Conservation (phyloP, 495 filamentous ascomycete species). For the Halenospora varia region DNA sequence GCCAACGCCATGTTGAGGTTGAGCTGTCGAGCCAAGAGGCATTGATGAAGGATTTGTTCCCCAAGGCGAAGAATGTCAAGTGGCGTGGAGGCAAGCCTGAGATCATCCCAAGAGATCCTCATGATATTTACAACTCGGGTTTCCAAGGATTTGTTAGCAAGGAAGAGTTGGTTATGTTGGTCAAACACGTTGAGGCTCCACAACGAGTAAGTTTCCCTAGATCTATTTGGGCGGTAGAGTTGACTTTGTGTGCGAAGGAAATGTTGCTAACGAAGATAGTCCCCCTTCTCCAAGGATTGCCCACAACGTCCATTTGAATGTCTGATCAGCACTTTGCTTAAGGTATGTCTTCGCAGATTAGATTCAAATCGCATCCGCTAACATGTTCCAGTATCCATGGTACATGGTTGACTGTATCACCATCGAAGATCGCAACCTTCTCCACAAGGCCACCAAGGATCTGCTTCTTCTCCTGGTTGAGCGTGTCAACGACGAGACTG, state of each 20-base stretch:
- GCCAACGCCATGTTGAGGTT: conserved; percentile 61
- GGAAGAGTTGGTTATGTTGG: conserved; percentile 65
- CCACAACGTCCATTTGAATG: conserved; percentile 72
- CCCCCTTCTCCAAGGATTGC: conserved; percentile 58
- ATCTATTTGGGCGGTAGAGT: neutral
- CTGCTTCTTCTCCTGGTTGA: conserved; percentile 39
- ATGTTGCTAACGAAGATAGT: conserved; percentile 38
- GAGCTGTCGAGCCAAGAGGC: conserved; percentile 53
- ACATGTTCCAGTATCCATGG: conserved; percentile 61
- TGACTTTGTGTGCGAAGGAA: neutral
- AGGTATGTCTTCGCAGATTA: conserved; percentile 36
- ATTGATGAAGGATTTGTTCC: conserved; percentile 66
- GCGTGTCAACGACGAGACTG: conserved; percentile 36
- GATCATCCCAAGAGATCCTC: conserved; percentile 31
- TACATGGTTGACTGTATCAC: conserved; percentile 57
- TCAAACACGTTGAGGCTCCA: conserved; percentile 65
- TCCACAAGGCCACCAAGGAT: conserved; percentile 48
- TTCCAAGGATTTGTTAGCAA: conserved; percentile 67
- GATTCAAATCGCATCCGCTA: neutral
- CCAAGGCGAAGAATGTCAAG: conserved; percentile 55
- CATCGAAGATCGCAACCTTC: conserved; percentile 52
- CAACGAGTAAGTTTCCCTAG: conserved; percentile 52
- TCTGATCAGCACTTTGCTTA: conserved; percentile 69
- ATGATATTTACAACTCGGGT: conserved; percentile 54
- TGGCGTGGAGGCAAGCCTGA: conserved; percentile 52